phyloP scores from a whole-genome alignment of 2,329 filamentous ascomycete genomes.

The Gyromitra esculenta region DNA sequence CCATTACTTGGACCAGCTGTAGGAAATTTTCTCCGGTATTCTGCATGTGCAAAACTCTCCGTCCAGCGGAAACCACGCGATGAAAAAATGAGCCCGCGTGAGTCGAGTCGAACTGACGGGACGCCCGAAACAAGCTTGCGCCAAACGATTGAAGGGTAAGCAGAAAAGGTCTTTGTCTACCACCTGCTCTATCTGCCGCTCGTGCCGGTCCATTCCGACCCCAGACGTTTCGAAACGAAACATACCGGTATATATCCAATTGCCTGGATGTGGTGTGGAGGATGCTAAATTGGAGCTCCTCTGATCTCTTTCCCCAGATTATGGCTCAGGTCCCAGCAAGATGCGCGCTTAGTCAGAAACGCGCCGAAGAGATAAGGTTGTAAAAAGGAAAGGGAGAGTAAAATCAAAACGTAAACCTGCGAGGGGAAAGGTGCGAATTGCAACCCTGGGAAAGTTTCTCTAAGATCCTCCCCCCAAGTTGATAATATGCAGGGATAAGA shows the following conservation, averaged over 20 bases:
- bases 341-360: slow-evolving; percentile 6
- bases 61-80: neutral
- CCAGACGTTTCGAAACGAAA: slow-evolving; percentile 27
- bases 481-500: neutral
- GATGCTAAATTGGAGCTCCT: slow-evolving; percentile 4
- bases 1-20: slow-evolving; percentile 1
- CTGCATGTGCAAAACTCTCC: neutral
- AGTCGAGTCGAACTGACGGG: neutral
- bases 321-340: neutral
- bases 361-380: slow-evolving; percentile 28
- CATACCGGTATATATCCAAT: neutral
- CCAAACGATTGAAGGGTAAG: neutral
- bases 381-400: slow-evolving; percentile 29
- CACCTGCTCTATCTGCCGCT: neutral
- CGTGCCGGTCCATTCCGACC: slow-evolving; percentile 24
- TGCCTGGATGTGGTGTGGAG: neutral
- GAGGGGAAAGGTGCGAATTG: slow-evolving; percentile 3
- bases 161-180: slow-evolving; percentile 6
- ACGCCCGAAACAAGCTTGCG: neutral
- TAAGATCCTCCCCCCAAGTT: neutral
- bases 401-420: slow-evolving; percentile 42
- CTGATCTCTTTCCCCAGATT: slow-evolving; percentile 5
- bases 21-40: slow-evolving; percentile 8
- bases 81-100: neutral
- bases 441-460: slow-evolving; percentile 5